Conservation (phyloP, 148 eudicot genomes). For the Vaccinium myrtillus region DNA sequence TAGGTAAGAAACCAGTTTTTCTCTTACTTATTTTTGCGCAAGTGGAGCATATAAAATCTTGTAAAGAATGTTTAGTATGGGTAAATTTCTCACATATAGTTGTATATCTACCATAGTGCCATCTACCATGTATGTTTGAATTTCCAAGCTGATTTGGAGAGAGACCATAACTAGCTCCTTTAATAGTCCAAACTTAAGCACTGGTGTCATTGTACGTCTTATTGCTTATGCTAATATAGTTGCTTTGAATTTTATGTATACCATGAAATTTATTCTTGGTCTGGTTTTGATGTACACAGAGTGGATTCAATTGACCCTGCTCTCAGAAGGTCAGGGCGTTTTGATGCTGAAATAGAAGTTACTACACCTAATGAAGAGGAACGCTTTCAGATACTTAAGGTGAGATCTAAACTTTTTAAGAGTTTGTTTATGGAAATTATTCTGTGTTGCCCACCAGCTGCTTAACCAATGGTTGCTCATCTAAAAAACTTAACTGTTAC, state of each 20-base stretch:
- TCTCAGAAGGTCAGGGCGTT: conserved; percentile 90
- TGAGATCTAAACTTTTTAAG: conserved; percentile 17
- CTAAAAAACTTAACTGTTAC: not conserved
- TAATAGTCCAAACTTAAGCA: not conserved
- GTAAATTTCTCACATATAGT: not conserved
- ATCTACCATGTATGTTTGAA: not conserved
- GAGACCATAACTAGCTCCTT: not conserved
- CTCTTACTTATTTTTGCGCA: not conserved
- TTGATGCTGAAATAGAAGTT: conserved; percentile 93
- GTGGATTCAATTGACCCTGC: conserved; percentile 96
- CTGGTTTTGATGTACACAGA: conserved; percentile 40
- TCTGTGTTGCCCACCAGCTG: not conserved
- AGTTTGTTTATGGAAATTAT: not conserved
- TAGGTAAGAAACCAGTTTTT: not conserved
- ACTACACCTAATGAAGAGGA: conserved; percentile 86
- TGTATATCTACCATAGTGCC: not conserved
- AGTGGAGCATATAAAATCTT: not conserved
- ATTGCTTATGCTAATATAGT: not conserved
- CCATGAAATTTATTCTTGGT: conserved; percentile 5
- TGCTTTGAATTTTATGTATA: not conserved
- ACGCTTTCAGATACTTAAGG: conserved; percentile 76
- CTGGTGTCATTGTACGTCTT: not conserved
- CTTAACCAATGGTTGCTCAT: conserved; percentile 7
- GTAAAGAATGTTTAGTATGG: not conserved
- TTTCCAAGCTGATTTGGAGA: not conserved